These are phyloP conservation scores for Paralagenidium karlingii DNA, from an alignment of 352 stramenopile species.

Conservation along the genomic window DNA sequence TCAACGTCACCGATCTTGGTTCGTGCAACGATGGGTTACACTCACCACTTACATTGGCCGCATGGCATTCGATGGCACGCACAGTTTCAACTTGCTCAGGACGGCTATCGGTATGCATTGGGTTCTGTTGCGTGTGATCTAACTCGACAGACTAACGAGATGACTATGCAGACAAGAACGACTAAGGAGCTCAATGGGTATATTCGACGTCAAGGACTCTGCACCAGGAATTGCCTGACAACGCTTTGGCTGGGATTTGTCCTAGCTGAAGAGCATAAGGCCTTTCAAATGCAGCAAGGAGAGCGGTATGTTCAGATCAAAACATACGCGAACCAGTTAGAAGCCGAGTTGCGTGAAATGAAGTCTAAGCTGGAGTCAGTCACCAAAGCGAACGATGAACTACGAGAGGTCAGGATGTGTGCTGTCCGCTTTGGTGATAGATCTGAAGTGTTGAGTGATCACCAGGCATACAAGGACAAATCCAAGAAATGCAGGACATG, in stretches of 20 bases:
- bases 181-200: slow-evolving; percentile 61
- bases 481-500: slow-evolving; percentile 76
- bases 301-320: slow-evolving; percentile 85
- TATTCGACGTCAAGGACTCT: slow-evolving; percentile 2
- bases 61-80: slow-evolving; percentile 1
- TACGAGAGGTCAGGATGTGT: slow-evolving; percentile 37
- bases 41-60: slow-evolving; percentile 5
- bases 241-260: not conserved
- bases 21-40: not conserved
- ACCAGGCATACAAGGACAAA: slow-evolving; percentile 79
- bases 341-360: slow-evolving; percentile 68
- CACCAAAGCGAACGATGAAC: slow-evolving; percentile 60
- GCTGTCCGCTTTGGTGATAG: not conserved
- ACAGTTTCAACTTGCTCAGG: slow-evolving; percentile 76
- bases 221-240: not conserved
- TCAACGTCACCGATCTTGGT: not conserved
- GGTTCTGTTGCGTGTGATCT: not conserved
- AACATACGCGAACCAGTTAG: slow-evolving; percentile 70
- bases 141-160: not conserved
- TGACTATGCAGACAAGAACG: slow-evolving; percentile 26
- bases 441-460: not conserved
- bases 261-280: slow-evolving; percentile 67
- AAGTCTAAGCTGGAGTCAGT: slow-evolving; percentile 66
- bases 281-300: slow-evolving; percentile 65
- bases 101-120: slow-evolving; percentile 48